Base-by-base conservation (phyloP, 2,329 filamentous ascomycete species). In the Gaeumannomyces tritici region DNA sequence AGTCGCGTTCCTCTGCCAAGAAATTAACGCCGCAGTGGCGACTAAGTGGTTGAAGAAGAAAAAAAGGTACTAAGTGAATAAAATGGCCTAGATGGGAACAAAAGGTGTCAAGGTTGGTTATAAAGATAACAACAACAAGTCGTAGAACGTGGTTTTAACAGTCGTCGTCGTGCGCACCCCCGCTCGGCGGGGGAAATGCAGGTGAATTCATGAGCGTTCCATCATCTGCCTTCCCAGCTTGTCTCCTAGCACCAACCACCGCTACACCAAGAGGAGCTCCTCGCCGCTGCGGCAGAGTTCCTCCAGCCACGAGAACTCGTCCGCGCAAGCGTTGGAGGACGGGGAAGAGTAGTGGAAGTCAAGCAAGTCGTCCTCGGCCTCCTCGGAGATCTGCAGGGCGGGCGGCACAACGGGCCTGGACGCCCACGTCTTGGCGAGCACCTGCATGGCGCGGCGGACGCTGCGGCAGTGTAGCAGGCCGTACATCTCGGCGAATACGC, bases 381-480 rank as follows among this genome's bases (percentile, higher is more conserved):
- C 57, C 9, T 26, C 21, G 31, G 29, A 13, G 31, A 51, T 51
- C 42, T 21, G n/a, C 31, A 28, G 7, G 26, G 7, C 26, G 12
- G 13, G 15, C 21, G 24, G 18, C 57, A 47, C 57, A 15, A 33
- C 57, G 26, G 33, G 42, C 63, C 61, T 60, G 51, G 51, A 55
- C 57, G 47, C 61, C 59, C 57, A 64, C 59, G 56, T 59, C 54
- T 63, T 59, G n/a, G 58, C 63, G 5, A 59, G 57, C n/a, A 61
- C 47, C 33, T 47, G 31, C n/a, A 59, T 59, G 58, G 58, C 58
- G 33, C 58, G 26, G 2, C 33, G 9, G 31, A 59, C 58, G 33
- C 58, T 59, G 24, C 58, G 58, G 33, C 35, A 35, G n/a, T 59
- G 58, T 24, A 59, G 58, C 24, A 47, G 26, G n/a, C 58, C 33